Evolutionary conservation across 2,329 filamentous ascomycete genomes (phyloP), one percentile per base, ranked within the genome.

Genomic region (Lachnellula arida): DNA sequence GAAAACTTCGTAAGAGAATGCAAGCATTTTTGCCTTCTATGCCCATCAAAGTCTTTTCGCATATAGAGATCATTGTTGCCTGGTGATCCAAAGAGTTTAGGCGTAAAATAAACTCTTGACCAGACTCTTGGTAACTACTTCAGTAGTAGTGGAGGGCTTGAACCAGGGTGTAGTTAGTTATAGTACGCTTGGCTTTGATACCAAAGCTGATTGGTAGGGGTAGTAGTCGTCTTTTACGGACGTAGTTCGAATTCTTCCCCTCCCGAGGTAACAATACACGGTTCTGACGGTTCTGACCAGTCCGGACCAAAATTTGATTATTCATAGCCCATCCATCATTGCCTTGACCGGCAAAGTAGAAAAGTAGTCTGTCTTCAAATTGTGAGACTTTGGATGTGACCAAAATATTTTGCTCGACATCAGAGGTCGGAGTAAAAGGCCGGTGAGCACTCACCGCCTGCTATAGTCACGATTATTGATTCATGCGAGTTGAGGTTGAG

Each of bases 391-490:
- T 15, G 12, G 12, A 17, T 17, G 6, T 28, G 14, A 28, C 23
- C 7, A 46, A n/a, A 46, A 15, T 46, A 11, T 5, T 15, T 17
- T 32, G 9, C 22, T 35, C 6, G 28, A 52, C 25, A 23, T 46
- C 50, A 46, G 22, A 52, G 42, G 50, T 17, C 19, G 28, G n/a
- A 52, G 42, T 52, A 52, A 25, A 52, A 25, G 50, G 42, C 42
- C 50, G 40, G 6, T 37, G 40, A 39, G 8, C 34, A n/a, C 32
- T 43, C 39, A 52, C 40, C 40, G 39, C 50, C 39, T 52, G 28
- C 37, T 12, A 34, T 28, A 35, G 28, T 11, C 32, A 15, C 3
- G n/a, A 46, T 46, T 34, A 46, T 46, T 34, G 25, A 44, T 52
- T 52, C 40, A 34, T 46, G 15, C 19, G 23, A 9, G 5, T 35